Conservation (phyloP, 2,329 filamentous ascomycete species). For the Aspergillus sp. region DNA sequence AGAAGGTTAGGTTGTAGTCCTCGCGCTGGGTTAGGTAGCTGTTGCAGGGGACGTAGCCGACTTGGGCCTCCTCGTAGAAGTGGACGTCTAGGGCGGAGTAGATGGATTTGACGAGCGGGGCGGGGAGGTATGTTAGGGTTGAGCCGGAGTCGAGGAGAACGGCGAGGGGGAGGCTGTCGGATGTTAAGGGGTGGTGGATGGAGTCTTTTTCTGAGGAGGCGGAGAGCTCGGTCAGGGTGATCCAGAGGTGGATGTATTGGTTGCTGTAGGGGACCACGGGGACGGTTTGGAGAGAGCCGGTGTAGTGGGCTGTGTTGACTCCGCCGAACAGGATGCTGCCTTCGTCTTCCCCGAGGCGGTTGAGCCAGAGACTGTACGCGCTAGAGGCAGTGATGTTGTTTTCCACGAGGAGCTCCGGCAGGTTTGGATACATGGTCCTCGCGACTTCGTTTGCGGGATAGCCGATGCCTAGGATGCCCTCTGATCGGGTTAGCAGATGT, state of each 20-base stretch:
- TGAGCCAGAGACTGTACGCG: slow-evolving; percentile 71
- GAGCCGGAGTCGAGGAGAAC: slow-evolving; percentile 72
- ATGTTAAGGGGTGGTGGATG: slow-evolving; percentile 14
- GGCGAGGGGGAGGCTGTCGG: slow-evolving; percentile 48
- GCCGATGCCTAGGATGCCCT: slow-evolving; percentile 74
- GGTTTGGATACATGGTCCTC: slow-evolving; percentile 53
- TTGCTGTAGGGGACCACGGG: slow-evolving; percentile 58
- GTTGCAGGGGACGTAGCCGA: slow-evolving; percentile 53
- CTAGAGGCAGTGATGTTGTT: slow-evolving; percentile 62
- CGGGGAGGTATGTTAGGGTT: slow-evolving; percentile 66
- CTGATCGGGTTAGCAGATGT: neutral
- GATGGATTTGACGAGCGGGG: slow-evolving; percentile 49
- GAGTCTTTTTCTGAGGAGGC: slow-evolving; percentile 18
- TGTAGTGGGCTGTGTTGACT: slow-evolving; percentile 64
- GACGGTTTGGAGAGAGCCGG: slow-evolving; percentile 61
- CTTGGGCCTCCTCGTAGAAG: slow-evolving; percentile 46
- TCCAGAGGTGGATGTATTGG: slow-evolving; percentile 60
- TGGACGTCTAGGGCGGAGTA: slow-evolving; percentile 58
- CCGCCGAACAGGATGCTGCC: slow-evolving; percentile 72
- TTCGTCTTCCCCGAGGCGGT: slow-evolving; percentile 62
- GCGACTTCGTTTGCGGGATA: slow-evolving; percentile 70
- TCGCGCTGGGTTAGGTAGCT: slow-evolving; percentile 48
- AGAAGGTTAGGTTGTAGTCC: slow-evolving; percentile 53
- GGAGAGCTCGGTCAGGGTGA: slow-evolving; percentile 64
- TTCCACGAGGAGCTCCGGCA: slow-evolving; percentile 62